These are phyloP conservation scores for Trichosporon sp. DNA, from an alignment of 1,284 basidiomycete genomes.

Conservation along the genomic window DNA sequence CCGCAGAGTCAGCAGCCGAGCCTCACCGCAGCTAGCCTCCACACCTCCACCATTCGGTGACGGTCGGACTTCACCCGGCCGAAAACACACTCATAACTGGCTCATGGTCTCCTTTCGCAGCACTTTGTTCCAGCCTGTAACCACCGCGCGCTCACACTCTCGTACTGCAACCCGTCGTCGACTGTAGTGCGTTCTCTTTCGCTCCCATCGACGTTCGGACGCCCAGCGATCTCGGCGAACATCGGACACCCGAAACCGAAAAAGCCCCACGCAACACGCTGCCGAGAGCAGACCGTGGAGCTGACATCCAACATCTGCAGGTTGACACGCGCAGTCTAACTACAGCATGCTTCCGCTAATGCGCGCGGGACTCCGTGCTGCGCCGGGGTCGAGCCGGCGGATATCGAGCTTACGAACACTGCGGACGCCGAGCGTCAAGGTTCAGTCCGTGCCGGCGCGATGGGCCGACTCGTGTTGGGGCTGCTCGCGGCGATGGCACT, in stretches of 20 bases:
- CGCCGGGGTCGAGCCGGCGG: background rate
- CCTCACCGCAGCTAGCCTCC: background rate
- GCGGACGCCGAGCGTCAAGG: background rate
- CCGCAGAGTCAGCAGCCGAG: background rate
- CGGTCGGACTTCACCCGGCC: constrained; percentile 18
- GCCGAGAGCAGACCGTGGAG: constrained; percentile 1
- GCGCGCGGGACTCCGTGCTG: constrained; percentile 3
- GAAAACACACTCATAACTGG: constrained; percentile 8
- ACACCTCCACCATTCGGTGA: background rate
- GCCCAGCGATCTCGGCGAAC: background rate
- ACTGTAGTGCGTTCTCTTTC: background rate
- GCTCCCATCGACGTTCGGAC: background rate
- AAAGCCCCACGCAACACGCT: constrained; percentile 1
- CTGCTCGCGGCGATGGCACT: constrained; percentile 15
- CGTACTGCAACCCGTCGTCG: background rate
- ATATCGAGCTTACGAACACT: background rate
- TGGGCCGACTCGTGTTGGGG: constrained; percentile 17
- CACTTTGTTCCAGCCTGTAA: background rate
- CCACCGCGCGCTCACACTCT: background rate
- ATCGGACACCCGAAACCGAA: background rate
- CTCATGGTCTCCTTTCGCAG: background rate
- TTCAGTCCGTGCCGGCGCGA: constrained; percentile 10
- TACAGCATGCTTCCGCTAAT: background rate
- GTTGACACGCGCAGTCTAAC: background rate
- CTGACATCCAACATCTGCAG: background rate